These are phyloP conservation scores for Brassica rapa DNA, from an alignment of 345 rosid species.

Conservation along the genomic window DNA sequence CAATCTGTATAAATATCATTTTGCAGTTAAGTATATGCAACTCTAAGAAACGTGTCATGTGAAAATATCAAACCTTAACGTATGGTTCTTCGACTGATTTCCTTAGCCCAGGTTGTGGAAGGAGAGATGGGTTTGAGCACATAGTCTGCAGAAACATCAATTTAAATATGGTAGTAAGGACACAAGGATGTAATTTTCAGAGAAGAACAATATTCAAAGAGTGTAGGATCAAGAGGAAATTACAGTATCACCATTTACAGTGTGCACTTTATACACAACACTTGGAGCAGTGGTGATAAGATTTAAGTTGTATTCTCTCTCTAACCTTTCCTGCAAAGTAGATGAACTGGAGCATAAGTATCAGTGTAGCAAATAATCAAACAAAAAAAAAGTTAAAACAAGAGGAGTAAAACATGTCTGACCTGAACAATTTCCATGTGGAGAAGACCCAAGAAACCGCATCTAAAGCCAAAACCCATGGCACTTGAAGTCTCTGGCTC, in stretches of 20 bases:
- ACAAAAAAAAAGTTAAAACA: not conserved
- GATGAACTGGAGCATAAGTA: slow-evolving; percentile 24
- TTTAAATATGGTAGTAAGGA: slow-evolving; percentile 28
- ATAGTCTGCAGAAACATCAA: slow-evolving; percentile 61
- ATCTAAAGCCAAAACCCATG: slow-evolving; percentile 99
- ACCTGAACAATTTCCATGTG: slow-evolving; percentile 99
- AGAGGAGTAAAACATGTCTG: slow-evolving; percentile 29
- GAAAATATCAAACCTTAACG: slow-evolving; percentile 63
- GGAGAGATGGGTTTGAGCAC: slow-evolving; percentile 95
- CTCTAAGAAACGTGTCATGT: not conserved
- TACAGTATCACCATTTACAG: slow-evolving; percentile 77
- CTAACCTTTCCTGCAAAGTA: slow-evolving; percentile 88
- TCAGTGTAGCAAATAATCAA: not conserved
- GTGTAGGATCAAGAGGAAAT: slow-evolving; percentile 49
- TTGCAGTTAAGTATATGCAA: slow-evolving; percentile 23
- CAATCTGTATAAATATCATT: slow-evolving; percentile 59
- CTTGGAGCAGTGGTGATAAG: slow-evolving; percentile 98
- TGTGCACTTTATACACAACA: slow-evolving; percentile 90
- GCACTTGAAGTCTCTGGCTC: slow-evolving; percentile 98
- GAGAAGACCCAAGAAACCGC: slow-evolving; percentile 98
- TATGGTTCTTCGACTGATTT: slow-evolving; percentile 87
- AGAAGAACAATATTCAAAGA: slow-evolving; percentile 27
- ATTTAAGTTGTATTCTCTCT: slow-evolving; percentile 95
- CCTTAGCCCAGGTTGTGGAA: slow-evolving; percentile 95
- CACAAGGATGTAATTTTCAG: slow-evolving; percentile 3